Conservation (phyloP, 352 stramenopile genomes). For the Phytophthora chlamydospora region DNA sequence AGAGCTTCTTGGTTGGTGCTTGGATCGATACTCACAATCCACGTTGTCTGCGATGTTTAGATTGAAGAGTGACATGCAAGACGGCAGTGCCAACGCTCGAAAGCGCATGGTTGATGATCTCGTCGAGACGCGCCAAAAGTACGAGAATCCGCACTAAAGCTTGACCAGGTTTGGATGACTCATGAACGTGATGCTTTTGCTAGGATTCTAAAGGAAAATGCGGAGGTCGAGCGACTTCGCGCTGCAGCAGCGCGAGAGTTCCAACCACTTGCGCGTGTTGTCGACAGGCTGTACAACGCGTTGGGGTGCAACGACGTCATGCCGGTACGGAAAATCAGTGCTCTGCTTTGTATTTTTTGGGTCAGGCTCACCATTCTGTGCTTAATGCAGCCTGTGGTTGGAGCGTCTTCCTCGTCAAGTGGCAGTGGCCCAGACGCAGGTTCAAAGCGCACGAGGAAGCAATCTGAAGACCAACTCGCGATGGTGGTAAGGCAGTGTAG, state of each 20-base stretch:
- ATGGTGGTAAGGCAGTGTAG: conserved; percentile 55
- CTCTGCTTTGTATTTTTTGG: not conserved
- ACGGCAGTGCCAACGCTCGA: conserved; percentile 65
- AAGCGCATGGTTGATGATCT: conserved; percentile 80
- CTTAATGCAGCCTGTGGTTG: conserved; percentile 27
- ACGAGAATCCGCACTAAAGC: not conserved
- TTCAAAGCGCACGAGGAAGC: conserved; percentile 59
- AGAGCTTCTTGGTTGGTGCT: not conserved
- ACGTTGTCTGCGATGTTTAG: conserved; percentile 21
- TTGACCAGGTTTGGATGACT: not conserved
- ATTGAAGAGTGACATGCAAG: conserved; percentile 64
- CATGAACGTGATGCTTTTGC: not conserved
- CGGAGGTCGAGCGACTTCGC: conserved; percentile 71
- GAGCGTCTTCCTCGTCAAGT: conserved; percentile 23
- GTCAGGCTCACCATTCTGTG: not conserved
- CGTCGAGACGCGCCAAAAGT: conserved; percentile 76
- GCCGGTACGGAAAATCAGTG: conserved; percentile 35
- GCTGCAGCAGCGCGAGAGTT: conserved; percentile 69
- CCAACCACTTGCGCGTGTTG: conserved; percentile 68
- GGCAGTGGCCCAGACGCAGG: conserved; percentile 38
- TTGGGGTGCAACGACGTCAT: conserved; percentile 85
- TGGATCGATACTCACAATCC: not conserved
- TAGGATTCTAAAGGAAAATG: conserved; percentile 82
- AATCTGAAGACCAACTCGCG: conserved; percentile 76
- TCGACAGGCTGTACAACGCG: conserved; percentile 80